Base-by-base conservation (phyloP, 768 basidiomycete species). In the Lyophyllum decastes region DNA sequence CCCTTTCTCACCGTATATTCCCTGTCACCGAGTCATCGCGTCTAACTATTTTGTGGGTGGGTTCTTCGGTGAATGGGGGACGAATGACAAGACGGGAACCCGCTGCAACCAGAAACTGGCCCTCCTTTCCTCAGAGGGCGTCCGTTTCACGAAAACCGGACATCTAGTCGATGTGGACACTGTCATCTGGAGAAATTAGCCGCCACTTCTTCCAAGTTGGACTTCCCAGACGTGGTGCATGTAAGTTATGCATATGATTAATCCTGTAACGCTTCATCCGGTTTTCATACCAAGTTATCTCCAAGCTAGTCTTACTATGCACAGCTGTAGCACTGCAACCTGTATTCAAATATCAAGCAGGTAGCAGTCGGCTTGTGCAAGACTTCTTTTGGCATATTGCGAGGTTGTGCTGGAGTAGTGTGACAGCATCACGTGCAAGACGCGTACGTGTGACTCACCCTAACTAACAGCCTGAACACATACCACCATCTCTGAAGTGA, bases 1-100 rank as follows among this genome's bases (percentile, higher is more conserved):
- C 62, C 87, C 88, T 0, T 90, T 89, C 67, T 79, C 80, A 4
- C 88, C 88, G 0, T 78, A 75, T 57, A 76, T 90, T 4, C 89
- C 88, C 0, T 90, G 89, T 58, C 89, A 90, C 63, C 82, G 88
- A 33, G 79, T 90, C 52, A 81, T 90, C 14, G 84, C 87, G 0
- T 82, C 85, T 0, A 82, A 78, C 59, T 67, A 78, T 11, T 86
- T 77, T 53, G 74, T 89, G 12, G 88, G 87, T 2, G 88, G 88
- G 0, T 89, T 84, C 65, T 73, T 70, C 40, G 87, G 86, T 17
- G 83, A 87, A 68, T 86, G 85, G 83, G 81, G 79, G 3, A 74
- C 70, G 27, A 68, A 73, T n/a, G 65, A 73, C 55, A 76, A 75
- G 46, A 74, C 77, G 0, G 76, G 79, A 30, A 73, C 70, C 2